phyloP scores from a whole-genome alignment of 2,329 filamentous ascomycete genomes.

The Talaromyces sp. region DNA sequence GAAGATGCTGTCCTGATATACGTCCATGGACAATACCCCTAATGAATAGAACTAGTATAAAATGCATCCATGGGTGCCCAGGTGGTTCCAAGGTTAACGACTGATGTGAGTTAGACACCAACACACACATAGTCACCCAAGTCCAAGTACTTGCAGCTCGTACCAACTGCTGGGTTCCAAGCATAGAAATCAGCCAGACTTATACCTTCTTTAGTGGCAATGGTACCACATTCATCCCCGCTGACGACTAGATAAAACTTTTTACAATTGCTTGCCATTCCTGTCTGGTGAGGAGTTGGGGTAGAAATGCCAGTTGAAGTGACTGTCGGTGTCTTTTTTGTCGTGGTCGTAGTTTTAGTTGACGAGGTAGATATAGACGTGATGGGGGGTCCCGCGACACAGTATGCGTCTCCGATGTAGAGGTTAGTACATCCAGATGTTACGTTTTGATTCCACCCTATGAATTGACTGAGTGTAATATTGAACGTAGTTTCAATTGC shows the following conservation, averaged over 20 bases:
- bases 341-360: neutral
- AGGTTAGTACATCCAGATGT: no score
- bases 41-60: no score
- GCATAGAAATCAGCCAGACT: neutral
- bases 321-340: neutral
- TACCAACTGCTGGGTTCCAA: neutral
- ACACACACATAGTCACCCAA: neutral
- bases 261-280: neutral
- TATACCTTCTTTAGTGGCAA: neutral
- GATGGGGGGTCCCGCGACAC: no score
- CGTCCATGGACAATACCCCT: no score
- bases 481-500: no score
- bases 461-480: no score
- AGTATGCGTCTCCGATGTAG: no score
- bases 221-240: conserved; percentile 1
- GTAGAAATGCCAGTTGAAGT: neutral
- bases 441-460: no score
- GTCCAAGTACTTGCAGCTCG: neutral
- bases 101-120: neutral
- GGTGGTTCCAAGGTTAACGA: no score
- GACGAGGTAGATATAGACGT: no score
- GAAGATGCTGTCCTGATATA: no score
- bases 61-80: no score
- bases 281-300: neutral
- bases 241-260: neutral